Conservation (phyloP, 139 green algal genomes). For the Gonium pectorale region DNA sequence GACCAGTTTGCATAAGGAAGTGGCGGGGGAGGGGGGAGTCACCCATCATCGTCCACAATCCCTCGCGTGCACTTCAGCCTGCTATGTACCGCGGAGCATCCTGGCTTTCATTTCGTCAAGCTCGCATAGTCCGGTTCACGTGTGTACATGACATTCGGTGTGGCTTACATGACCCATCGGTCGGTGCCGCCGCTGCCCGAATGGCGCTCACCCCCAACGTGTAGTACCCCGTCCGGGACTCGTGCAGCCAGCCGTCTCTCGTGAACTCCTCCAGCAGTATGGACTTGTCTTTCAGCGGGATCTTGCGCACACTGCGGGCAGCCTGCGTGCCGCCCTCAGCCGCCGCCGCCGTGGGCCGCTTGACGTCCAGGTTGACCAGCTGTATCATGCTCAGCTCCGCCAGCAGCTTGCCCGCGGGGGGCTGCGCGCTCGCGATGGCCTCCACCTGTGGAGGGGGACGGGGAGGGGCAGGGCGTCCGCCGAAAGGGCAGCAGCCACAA, state of each 20-base stretch:
- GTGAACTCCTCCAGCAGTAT: background rate
- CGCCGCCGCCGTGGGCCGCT: background rate
- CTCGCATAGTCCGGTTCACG: too few species aligned
- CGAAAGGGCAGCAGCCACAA: too few species aligned
- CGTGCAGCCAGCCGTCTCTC: conserved; percentile 18
- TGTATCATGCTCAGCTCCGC: background rate
- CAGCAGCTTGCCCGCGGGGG: background rate
- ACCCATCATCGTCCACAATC: too few species aligned
- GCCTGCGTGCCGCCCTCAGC: background rate
- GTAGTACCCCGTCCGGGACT: conserved; percentile 19
- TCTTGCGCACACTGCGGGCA: background rate
- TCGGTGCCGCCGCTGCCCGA: too few species aligned
- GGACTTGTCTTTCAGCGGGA: conserved; percentile 5
- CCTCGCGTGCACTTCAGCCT: too few species aligned
- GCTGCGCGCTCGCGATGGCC: background rate
- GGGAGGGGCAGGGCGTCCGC: background rate
- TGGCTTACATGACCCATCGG: too few species aligned
- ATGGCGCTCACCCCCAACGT: conserved; percentile 26
- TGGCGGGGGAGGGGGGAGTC: too few species aligned
- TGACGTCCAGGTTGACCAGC: conserved; percentile 11
- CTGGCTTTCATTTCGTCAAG: too few species aligned
- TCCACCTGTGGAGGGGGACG: conserved; percentile 17
- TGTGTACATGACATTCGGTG: too few species aligned
- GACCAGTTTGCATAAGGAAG: too few species aligned
- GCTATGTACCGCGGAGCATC: too few species aligned